Base-by-base conservation (phyloP, 345 rosid species). In the Citrus australasica region DNA sequence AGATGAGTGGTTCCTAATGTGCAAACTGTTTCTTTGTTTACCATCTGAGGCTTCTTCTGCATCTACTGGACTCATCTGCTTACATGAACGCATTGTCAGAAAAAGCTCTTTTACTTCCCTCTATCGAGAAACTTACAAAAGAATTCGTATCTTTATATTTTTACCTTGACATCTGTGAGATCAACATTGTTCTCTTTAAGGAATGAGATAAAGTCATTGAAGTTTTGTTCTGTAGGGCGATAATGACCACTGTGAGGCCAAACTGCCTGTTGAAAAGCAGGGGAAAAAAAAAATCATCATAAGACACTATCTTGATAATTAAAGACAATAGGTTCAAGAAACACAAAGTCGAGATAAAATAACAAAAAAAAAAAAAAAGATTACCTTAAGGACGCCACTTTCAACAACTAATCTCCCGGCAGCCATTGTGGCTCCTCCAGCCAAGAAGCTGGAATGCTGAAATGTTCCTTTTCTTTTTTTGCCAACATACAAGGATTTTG, bases 241-340 rank as follows among this genome's bases (percentile, higher is more conserved):
- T 96, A 96, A 81, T 96, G 99, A 53, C 99, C 99, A 71, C 99
- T 96, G 79, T 96, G 98, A 76, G 92, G 95, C 99, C 99, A 96
- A 80, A 96, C 98, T 63, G 97, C 98, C 92, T 92, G 89, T 35
- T 35, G 37, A 35, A 35, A 35, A 35, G 37, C 6, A 35, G 37
- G 37, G 22, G 1, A 3, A 3, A 71, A 62, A 3, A 62, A 11
- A 75, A 75, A 65, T 13, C 60, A 82, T 56, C 14, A 65, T 79
- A 75, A 76, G 61, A 35, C 24, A 79, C 75, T 33, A 24, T 53
- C 3, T 42, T 8, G 22, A 53, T 53, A 17, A 17, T 16, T 4
- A 51, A 51, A 17, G 56, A 16, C 22, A 16, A 51, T 51, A 64
- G 46, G 65, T 35, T 21, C 7, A 48, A 62, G 46, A 4, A 59